Percentiles rank a stretch among this genome's conserved stretches.
phyloP scores from a whole-genome alignment of 352 stramenopile species.

The Globisporangium paroecandrum region DNA sequence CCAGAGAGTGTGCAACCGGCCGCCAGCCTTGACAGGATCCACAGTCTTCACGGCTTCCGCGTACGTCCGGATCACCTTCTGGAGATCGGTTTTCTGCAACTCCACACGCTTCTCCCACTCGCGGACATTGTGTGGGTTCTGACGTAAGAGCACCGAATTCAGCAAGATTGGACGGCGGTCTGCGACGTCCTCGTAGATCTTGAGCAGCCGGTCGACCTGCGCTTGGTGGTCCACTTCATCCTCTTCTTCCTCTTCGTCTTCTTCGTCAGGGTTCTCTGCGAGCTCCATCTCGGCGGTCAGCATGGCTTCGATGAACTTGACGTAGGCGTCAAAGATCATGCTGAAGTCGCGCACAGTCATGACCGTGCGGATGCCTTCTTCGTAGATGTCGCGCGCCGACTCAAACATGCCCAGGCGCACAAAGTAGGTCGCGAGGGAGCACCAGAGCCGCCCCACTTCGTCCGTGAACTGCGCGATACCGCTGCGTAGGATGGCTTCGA shows the following conservation, averaged over 20 bases:
- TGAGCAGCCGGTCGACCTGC: slow-evolving; percentile 72
- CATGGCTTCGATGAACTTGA: slow-evolving; percentile 98
- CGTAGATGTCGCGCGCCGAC: slow-evolving; percentile 95
- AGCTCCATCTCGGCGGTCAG: slow-evolving; percentile 95
- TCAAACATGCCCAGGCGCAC: slow-evolving; percentile 97
- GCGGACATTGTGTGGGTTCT: slow-evolving; percentile 98
- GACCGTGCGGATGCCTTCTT: slow-evolving; percentile 81
- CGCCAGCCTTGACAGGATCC: slow-evolving; percentile 77
- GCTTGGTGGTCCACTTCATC: slow-evolving; percentile 60
- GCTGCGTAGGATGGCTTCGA: slow-evolving; percentile 94
- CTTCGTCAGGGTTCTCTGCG: slow-evolving; percentile 44
- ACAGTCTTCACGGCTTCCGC: slow-evolving; percentile 92
- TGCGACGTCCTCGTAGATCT: slow-evolving; percentile 92
- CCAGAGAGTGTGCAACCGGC: slow-evolving; percentile 91
- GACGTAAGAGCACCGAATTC: slow-evolving; percentile 94
- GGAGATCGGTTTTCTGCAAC: slow-evolving; percentile 61
- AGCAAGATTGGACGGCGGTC: slow-evolving; percentile 93
- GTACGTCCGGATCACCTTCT: slow-evolving; percentile 80
- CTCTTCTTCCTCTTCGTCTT: slow-evolving; percentile 66
- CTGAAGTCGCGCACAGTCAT: slow-evolving; percentile 95
- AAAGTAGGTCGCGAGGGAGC: slow-evolving; percentile 96
- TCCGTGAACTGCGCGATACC: slow-evolving; percentile 93
- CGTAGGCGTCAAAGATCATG: slow-evolving; percentile 98
- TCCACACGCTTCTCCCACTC: slow-evolving; percentile 97
- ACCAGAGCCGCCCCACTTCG: slow-evolving; percentile 97